phyloP scores from a whole-genome alignment of 257 asterid genomes.

The Plantago elongata region DNA sequence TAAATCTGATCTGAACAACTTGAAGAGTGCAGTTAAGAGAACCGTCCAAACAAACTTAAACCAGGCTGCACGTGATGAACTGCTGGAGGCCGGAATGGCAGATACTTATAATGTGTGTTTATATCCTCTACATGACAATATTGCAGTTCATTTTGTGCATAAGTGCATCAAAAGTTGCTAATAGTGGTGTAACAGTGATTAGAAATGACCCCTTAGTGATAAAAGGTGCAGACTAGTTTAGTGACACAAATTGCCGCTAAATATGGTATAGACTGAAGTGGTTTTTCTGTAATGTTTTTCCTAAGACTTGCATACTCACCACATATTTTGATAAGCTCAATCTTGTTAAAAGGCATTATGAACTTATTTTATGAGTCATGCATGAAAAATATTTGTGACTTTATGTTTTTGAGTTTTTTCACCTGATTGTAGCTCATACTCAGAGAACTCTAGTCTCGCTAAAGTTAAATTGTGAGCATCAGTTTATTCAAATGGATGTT shows the following conservation, averaged over 20 bases:
- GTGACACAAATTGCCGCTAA: background rate
- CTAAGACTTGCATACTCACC: too few relatives aligned
- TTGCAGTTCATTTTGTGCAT: background rate
- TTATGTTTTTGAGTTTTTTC: too few relatives aligned
- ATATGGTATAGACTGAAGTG: background rate
- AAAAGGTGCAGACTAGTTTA: background rate
- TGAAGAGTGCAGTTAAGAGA: slow-evolving; percentile 64
- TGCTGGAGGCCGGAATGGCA: slow-evolving; percentile 81
- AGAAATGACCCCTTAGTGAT: background rate
- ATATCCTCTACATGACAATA: background rate
- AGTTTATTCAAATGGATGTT: background rate
- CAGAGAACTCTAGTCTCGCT: background rate
- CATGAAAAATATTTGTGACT: too few relatives aligned
- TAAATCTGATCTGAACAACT: slow-evolving; percentile 70
- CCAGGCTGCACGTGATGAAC: slow-evolving; percentile 78
- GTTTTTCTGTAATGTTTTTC: too few relatives aligned
- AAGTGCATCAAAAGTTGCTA: background rate
- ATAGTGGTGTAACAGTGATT: background rate
- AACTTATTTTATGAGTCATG: too few relatives aligned
- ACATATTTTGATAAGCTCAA: too few relatives aligned
- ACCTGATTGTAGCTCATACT: too few relatives aligned
- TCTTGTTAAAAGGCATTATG: too few relatives aligned
- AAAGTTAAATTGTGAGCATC: background rate
- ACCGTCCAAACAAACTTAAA: slow-evolving; percentile 46
- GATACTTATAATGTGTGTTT: slow-evolving; percentile 58